Base-by-base conservation (phyloP, 169 alveolate genomes). In the Plasmodium vinckei region DNA sequence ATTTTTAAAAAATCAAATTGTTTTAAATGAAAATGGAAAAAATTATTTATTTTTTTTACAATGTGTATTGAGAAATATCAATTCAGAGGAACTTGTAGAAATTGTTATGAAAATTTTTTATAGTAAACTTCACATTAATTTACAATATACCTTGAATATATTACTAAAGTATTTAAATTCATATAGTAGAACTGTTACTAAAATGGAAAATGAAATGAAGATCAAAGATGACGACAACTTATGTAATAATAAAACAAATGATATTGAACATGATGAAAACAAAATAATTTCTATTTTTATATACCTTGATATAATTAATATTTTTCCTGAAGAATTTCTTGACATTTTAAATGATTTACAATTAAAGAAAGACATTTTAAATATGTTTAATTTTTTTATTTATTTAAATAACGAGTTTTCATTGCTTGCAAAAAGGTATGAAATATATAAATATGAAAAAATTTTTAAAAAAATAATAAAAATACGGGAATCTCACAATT, bases 1-100 rank as follows among this genome's bases (percentile, higher is more conserved):
- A 59, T 86, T 86, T 86, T 86, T 86, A 64, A 86, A 23, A 51
- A 70, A 57, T 12, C 91, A 86, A 70, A 12, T 60, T 21, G 51
- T 69, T 86, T 9, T 86, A 53, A 70, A 86, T 53, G 25, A 19
- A 7, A 49, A 23, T 0, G 91, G 91, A 4, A 86, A 86, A 33
- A 86, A 86, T 46, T 86, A 86, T 59, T 6, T 86, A 5, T 86
- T 60, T 42, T 86, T 86, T 42, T 57, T 44, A 57, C 70, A 51
- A 5, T 23, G 21, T 19, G 27, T 86, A n/a, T 61, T 86, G 23
- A 59, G 47, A n/a, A 33, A 51, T 27, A 69, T 86, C 57, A 44
- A 57, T 2, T 68, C 91, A 6, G 67, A 46, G 33, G 73, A 86
- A 17, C 33, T 86, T 42, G 33, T 64, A 12, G 25, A n/a, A 17